Evolutionary conservation across 2,329 filamentous ascomycete species (phyloP), one percentile per base, ranked within the genome.

Genomic region (Coniochaeta pulveracea): DNA sequence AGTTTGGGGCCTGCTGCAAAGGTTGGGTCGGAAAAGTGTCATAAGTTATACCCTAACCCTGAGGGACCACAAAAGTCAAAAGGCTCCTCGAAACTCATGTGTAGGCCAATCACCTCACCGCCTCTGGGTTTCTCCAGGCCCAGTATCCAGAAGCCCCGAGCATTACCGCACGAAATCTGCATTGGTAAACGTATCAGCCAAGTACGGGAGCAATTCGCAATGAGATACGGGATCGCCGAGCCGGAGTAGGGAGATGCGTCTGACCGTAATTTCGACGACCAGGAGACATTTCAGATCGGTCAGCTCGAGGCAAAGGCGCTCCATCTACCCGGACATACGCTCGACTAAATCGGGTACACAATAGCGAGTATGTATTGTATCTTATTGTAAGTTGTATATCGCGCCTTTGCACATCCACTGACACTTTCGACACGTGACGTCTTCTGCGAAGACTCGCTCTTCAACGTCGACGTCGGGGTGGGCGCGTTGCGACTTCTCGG

Each of bases 1-100:
- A n/a, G n/a, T n/a, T n/a, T n/a, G n/a, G n/a, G n/a, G n/a, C n/a
- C n/a, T n/a, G n/a, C n/a, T n/a, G n/a, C n/a, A n/a, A n/a, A n/a
- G n/a, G n/a, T n/a, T n/a, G n/a, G n/a, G n/a, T n/a, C n/a, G n/a
- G n/a, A n/a, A n/a, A n/a, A n/a, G n/a, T n/a, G n/a, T n/a, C n/a
- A n/a, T n/a, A n/a, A n/a, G n/a, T n/a, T n/a, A n/a, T n/a, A n/a
- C n/a, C n/a, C n/a, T n/a, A n/a, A n/a, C n/a, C n/a, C n/a, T n/a
- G n/a, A n/a, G n/a, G n/a, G n/a, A n/a, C n/a, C n/a, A n/a, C n/a
- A n/a, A 58, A 40, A 0, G 46, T 79, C 8, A 53, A 57, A 1
- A 54, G 50, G 26, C 70, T 80, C 12, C 58, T 80, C 3, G 76
- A 80, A 41, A 80, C 76, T 0, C 75, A 80, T 45, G 65, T 60